Evolutionary conservation across 2,329 filamentous ascomycete genomes (phyloP), one percentile per base, ranked within the genome.

Genomic region (Trichoderma brevicompactum): DNA sequence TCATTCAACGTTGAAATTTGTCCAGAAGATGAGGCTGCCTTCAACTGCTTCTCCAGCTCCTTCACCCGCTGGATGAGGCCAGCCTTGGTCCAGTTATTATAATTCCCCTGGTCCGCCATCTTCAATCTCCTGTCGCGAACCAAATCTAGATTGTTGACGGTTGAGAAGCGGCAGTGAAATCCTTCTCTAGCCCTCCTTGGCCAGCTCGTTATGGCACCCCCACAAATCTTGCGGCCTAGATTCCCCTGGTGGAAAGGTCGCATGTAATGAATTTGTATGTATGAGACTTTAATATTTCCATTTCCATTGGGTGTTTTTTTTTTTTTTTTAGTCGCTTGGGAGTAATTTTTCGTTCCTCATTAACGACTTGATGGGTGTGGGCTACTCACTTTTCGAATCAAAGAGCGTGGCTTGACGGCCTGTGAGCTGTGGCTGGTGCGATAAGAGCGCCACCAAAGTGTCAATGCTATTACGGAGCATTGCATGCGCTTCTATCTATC

Each of bases 61-160:
- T 81, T 84, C 52, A 96, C 87, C 46, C 89, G 85, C 69, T 85
- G 79, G 49, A 95, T 85, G 43, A 95, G 85, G 50, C 86, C 86
- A 44, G 87, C 82, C 68, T 86, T 87, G 62, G 85, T 88, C 90
- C 90, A 94, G 68, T 81, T 82, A 46, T 82, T 81, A 78, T 94
- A 94, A 50, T 81, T 79, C 19, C 71, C 65, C 15, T 76, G 73
- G 34, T 72, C 70, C 12, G 74, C 69, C 75, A 74, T 79, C 64
- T 70, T 53, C n/a, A 46, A 12, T 34, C 61, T 53, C 44, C 65
- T 52, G 40, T 34, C 7, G 15, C 48, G 52, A 13, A 64, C 48
- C 17, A 43, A 50, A 15, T 59, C 48, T 12, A 63, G n/a, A 23
- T 56, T 48, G 28, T 56, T 52, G 34, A 62, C 43, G 3, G 69